Base-by-base conservation (phyloP, 345 rosid species). In the Brassica cretica region DNA sequence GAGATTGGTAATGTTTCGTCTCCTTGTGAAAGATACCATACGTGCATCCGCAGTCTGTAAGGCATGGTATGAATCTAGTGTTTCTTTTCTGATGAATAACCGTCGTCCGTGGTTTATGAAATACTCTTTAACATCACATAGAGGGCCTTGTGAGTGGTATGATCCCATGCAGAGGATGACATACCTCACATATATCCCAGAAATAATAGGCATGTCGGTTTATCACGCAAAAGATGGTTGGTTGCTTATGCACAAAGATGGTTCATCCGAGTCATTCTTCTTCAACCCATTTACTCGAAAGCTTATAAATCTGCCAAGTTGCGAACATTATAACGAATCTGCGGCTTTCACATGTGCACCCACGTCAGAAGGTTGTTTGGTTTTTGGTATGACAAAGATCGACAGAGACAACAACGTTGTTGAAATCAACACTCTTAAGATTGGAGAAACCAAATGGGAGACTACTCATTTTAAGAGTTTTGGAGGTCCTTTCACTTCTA, bases 91-190 rank as follows among this genome's bases (percentile, higher is more conserved):
- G 35, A 85, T 80, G 76, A 77, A 79, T 44, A 79, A 83, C 70
- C 87, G 84, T 70, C 83, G 86, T 8, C 85, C 88, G 1, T 87
- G 88, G 91, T 87, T 90, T 64, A 82, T 90, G 91, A 86, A 87
- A 71, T 83, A 87, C 56, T 88, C 92, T 6, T 87, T 82, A 77
- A 49, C 60, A 29, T 85, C 21, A 21, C 63, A 37, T 65, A 46
- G 73, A 73, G 1, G 5, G 29, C 46, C 30, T 29, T 87, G 75
- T 39, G 89, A 88, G 76, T 82, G 87, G 67, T 87, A 86, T 70
- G 89, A 88, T 51, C 95, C 90, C 11, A 81, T 84, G 1, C 70
- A 80, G 63, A 74, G 88, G n/a, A 82, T 64, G 79, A 78, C 86
- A 27, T 81, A 86, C 74, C 73, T 82, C 4, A 67, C 82, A 4